These are phyloP conservation scores for Vaccinium myrtillus DNA, from an alignment of 148 eudicot species.

Conservation along the genomic window DNA sequence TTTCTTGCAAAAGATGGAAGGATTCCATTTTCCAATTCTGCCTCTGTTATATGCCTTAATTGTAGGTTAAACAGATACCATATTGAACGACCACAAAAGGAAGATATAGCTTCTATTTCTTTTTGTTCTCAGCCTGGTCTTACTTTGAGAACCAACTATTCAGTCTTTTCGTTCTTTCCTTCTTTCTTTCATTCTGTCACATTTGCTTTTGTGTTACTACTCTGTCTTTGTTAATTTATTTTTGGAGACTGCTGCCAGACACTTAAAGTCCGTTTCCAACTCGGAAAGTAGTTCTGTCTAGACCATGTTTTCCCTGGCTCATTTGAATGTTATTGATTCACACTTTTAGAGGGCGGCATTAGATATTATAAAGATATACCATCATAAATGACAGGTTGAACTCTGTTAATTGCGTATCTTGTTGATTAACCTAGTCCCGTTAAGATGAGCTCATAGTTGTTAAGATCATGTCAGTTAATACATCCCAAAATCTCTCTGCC, in stretches of 20 bases:
- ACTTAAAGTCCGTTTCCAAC: background rate
- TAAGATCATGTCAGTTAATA: background rate
- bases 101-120: background rate
- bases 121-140: background rate
- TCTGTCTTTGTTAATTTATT: background rate
- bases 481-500: background rate
- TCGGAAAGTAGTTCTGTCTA: background rate
- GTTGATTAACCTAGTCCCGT: background rate
- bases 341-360: background rate
- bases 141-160: slow-evolving; percentile 5
- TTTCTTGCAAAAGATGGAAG: slow-evolving; percentile 10
- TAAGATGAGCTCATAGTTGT: background rate
- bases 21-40: background rate
- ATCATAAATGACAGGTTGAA: background rate
- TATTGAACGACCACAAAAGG: background rate
- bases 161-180: background rate
- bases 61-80: background rate
- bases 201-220: background rate
- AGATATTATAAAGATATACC: background rate
- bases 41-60: background rate
- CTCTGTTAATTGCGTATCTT: background rate
- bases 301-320: background rate
- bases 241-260: background rate
- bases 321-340: background rate
- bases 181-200: background rate